Evolutionary conservation across 805 yeast species (phyloP), one percentile per base, ranked within the genome.

Genomic region (Spathaspora girioi): DNA sequence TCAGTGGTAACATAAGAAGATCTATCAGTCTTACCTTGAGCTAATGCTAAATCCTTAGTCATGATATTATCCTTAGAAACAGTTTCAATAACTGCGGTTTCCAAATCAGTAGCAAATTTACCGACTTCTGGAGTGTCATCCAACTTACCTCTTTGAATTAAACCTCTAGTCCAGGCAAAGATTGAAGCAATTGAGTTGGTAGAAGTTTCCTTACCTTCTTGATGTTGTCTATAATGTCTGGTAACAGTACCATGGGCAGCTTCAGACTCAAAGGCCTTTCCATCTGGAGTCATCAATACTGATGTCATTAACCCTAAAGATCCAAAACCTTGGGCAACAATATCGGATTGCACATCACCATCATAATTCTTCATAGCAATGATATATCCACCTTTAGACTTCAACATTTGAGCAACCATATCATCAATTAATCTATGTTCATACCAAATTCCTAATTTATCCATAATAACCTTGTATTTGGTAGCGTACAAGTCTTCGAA

Each of bases 211-310:
- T 91, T 89, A 59, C 98, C 98, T 73, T 87, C 89, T 76, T 93
- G 97, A 73, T 89, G 90, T 73, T 86, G 94, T 77, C 97, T 87
- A 77, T 80, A 93, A 71, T 93, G 98, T 76, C 98, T 88, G 45
- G 97, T 93, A 61, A 93, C 98, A 12, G 98, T 93, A 51, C 98
- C 98, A 69, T 93, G 98, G n/a, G 98, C 98, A 53, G 98, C 98
- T 78, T 93, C 98, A 50, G 91, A 77, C 77, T 93, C 97, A 69
- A 89, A 92, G 12, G 97, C 86, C 76, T 88, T 89, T 23, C 97
- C 97, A 70, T 93, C 97, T 47, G 97, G 96, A n/a, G 97, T 84
- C 65, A 91, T 83, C 60, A 93, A 81, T n/a, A 90, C 96, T 2
- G 98, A 93, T 31, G 98, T 91, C 98, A 93, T 93, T 61, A 93